These are phyloP conservation scores for Cryptosporidium meleagridis DNA, from an alignment of 169 alveolate genomes.

Conservation along the genomic window DNA sequence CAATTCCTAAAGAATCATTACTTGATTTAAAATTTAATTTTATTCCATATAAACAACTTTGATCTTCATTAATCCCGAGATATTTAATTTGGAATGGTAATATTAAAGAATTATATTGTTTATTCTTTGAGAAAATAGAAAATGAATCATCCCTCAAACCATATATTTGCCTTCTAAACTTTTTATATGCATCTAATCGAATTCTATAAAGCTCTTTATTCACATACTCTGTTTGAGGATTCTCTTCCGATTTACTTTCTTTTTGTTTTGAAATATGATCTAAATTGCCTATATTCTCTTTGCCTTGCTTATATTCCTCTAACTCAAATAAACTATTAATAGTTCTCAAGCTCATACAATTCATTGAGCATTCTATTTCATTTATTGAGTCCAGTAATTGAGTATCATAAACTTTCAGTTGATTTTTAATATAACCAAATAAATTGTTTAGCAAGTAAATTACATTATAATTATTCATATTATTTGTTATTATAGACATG, in stretches of 20 bases:
- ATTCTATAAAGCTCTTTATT: not conserved
- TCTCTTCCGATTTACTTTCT: not conserved
- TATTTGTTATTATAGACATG: constrained; percentile 17
- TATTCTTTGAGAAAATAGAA: constrained; percentile 11
- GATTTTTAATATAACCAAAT: constrained; percentile 8
- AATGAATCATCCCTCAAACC: constrained; percentile 32
- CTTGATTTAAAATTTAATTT: constrained; percentile 25
- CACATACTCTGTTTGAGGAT: not conserved
- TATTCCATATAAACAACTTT: constrained; percentile 32
- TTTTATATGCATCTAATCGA: not conserved
- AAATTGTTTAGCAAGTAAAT: constrained; percentile 18
- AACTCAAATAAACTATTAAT: constrained; percentile 4
- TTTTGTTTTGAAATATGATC: not conserved
- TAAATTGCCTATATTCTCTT: not conserved
- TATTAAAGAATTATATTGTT: not conserved
- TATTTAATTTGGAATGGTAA: constrained; percentile 53
- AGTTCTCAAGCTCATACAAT: not conserved
- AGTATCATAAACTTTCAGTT: constrained; percentile 14
- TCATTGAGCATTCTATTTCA: constrained; percentile 38
- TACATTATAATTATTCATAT: not conserved
- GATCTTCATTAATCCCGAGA: not conserved
- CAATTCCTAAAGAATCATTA: constrained; percentile 13
- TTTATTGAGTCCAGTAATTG: constrained; percentile 21
- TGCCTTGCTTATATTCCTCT: not conserved
- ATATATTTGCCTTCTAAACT: constrained; percentile 33